Evolutionary conservation across 2,329 filamentous ascomycete species (phyloP), one percentile per base, ranked within the genome.

Genomic region (Colletotrichum nymphaeae): DNA sequence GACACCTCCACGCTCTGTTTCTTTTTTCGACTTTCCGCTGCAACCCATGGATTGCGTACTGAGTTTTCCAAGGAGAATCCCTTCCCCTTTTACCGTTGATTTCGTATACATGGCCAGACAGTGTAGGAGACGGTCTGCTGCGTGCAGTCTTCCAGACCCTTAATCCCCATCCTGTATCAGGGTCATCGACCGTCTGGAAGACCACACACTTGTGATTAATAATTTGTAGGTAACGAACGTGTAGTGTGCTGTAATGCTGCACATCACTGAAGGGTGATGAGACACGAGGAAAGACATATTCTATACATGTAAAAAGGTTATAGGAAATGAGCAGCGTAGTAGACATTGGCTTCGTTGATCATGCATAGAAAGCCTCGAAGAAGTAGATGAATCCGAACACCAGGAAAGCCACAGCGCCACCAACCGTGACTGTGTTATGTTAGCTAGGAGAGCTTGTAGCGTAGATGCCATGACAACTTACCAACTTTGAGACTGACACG

Each of bases 401-500:
- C 60, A 98, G 86, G 86, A 99, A 99, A 19, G 96, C 95, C 69
- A 93, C 85, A 8, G 97, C 96, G 73, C 97, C 97, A 75, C 97
- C 96, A 64, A 98, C 88, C 37, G 96, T 98, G 46, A 98, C 97
- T 98, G 75, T 52, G 60, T n/a, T 65, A 24, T 7, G 74, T 82
- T 78, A 81, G 77, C 58, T 76, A 73, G 22, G 24, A 24, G 26
- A 53, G 11, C 16, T 24, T 30, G 16, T 9, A 8, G 53, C 8
- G n/a, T 24, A 35, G n/a, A 28, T 72, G 59, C 7, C 59, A 32
- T 55, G 42, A 60, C 74, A 4, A 93, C 95, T 89, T 90, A 98
- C 96, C 95, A 87, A 97, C 94, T 89, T 95, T 93, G 86, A 99
- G 91, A 86, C 96, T 98, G 76, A 99, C 97, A 81, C 90, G 93